A percentile compares a stretch with the other conserved stretches of the same genome.
Conservation (phyloP, 768 basidiomycete species). For the Phylloporus sp. region DNA sequence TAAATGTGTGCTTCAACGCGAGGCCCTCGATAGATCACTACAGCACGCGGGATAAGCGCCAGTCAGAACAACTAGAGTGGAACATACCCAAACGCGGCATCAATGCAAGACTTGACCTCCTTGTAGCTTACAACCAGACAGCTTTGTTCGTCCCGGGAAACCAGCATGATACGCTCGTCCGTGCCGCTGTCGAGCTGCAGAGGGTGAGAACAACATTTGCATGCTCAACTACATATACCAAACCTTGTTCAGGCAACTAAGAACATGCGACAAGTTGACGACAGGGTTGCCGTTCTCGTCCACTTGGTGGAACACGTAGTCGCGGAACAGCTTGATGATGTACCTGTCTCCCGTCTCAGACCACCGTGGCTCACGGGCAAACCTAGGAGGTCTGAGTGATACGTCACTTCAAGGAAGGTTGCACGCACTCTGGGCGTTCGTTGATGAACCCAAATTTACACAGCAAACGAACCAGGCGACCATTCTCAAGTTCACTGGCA, state of each 20-base stretch:
- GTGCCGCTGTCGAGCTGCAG: slow-evolving; percentile 84
- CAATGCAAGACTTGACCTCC: slow-evolving; percentile 83
- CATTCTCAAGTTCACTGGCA: slow-evolving; percentile 89
- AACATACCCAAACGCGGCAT: slow-evolving; percentile 75
- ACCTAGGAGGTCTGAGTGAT: slow-evolving; percentile 46
- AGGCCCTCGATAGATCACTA: slow-evolving; percentile 45
- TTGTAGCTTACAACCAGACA: slow-evolving; percentile 92
- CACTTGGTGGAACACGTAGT: slow-evolving; percentile 97
- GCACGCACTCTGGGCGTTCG: slow-evolving; percentile 91
- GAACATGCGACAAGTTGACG: slow-evolving; percentile 85
- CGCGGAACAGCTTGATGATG: slow-evolving; percentile 96
- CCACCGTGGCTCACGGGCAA: slow-evolving; percentile 95
- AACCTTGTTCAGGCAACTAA: slow-evolving; percentile 94
- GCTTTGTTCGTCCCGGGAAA: slow-evolving; percentile 93
- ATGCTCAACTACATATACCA: slow-evolving; percentile 12
- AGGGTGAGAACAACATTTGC: background rate
- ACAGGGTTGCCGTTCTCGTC: slow-evolving; percentile 88
- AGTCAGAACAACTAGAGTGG: background rate
- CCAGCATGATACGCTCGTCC: slow-evolving; percentile 93
- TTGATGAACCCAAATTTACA: slow-evolving; percentile 98
- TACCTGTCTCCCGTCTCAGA: slow-evolving; percentile 98
- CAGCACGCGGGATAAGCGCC: background rate
- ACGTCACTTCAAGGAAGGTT: background rate
- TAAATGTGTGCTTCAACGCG: slow-evolving; percentile 16
- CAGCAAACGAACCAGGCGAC: slow-evolving; percentile 80